Evolutionary conservation across 306 rosid species (phyloP).

Genomic region (Begonia peltatifolia): DNA sequence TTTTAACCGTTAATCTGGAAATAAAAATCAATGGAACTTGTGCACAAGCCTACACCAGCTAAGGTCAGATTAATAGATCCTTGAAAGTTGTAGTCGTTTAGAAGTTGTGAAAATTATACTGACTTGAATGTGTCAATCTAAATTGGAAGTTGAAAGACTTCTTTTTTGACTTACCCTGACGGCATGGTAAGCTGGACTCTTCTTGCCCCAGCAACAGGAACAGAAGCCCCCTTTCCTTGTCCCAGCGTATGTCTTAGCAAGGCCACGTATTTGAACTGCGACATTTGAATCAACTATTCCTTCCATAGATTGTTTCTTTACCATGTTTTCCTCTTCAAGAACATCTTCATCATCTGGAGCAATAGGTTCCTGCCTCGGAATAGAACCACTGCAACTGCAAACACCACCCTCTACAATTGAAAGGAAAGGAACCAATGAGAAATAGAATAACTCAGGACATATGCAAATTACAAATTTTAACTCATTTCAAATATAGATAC

Average conservation of each 20-base stretch:
- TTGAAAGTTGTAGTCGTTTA: no score
- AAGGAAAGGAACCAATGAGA: neutral
- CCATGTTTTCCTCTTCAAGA: conserved; percentile 59
- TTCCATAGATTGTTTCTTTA: conserved; percentile 34
- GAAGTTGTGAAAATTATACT: no score
- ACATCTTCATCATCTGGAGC: conserved; percentile 82
- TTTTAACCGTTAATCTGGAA: no score
- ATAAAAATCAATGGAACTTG: no score
- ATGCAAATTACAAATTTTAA: neutral
- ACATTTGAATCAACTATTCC: conserved; percentile 32
- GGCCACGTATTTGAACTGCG: conserved; percentile 80
- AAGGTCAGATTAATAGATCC: no score
- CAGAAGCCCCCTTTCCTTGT: conserved; percentile 23
- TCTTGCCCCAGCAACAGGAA: conserved; percentile 48
- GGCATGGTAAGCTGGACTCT: conserved; percentile 42
- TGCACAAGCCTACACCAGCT: no score
- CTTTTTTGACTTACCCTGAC: conserved; percentile 38
- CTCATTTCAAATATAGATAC: conserved; percentile 19
- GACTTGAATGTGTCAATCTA: neutral
- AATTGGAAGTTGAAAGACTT: conserved; percentile 8
- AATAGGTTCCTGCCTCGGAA: conserved; percentile 27
- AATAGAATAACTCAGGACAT: neutral
- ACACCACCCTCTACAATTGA: conserved; percentile 51
- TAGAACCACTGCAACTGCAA: conserved; percentile 52
- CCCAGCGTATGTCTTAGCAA: conserved; percentile 67